Conservation (phyloP, 2,329 filamentous ascomycete species). For the Trichoderma simmonsii region DNA sequence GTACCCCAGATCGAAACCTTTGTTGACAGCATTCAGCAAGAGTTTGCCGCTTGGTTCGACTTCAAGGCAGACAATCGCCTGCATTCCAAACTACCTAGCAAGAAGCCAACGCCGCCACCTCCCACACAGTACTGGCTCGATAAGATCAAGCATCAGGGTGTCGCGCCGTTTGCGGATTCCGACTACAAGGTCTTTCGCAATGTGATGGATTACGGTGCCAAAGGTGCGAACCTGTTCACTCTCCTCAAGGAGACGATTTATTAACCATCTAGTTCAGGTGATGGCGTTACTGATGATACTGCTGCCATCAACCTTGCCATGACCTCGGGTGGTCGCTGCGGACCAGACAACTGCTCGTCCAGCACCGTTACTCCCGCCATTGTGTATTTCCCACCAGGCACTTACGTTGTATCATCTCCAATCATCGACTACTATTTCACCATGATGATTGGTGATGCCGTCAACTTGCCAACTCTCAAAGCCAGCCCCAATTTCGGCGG, state of each 20-base stretch:
- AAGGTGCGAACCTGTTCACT: not conserved
- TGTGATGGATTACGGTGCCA: constrained; percentile 19
- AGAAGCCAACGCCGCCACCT: not conserved
- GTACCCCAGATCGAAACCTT: not conserved
- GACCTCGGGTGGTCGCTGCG: constrained; percentile 21
- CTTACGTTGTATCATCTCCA: constrained; percentile 50
- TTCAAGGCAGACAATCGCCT: not conserved
- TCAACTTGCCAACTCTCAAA: not conserved
- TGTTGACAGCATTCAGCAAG: not conserved
- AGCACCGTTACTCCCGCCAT: constrained; percentile 36
- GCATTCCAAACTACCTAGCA: not conserved
- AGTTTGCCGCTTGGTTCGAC: not conserved
- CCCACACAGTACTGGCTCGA: not conserved
- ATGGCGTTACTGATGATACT: constrained; percentile 32
- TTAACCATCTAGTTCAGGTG: not conserved
- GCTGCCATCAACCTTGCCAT: constrained; percentile 37
- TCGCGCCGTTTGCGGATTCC: not conserved
- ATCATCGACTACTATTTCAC: constrained; percentile 58
- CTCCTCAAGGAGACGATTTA: not conserved
- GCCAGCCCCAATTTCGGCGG: not conserved
- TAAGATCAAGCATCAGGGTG: not conserved
- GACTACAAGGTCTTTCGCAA: constrained; percentile 28
- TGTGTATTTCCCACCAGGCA: constrained; percentile 44
- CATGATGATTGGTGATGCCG: constrained; percentile 28
- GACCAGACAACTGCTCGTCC: not conserved